Conservation (phyloP, 169 alveolate genomes). For the Blepharisma undulans region DNA sequence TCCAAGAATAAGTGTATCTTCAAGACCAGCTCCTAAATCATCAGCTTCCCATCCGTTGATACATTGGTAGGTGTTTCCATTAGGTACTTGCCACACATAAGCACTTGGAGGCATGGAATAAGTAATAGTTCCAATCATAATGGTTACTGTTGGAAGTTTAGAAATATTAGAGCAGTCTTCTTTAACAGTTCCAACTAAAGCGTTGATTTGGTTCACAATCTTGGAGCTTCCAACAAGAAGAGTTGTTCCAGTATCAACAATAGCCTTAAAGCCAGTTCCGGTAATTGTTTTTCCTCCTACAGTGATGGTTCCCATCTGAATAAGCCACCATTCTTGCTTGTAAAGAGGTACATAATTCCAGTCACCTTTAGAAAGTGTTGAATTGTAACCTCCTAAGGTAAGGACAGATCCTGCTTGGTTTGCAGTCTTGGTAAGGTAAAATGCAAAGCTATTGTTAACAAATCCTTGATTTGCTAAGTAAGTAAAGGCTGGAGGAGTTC, state of each 20-base stretch:
- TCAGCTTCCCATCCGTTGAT: conserved; percentile 48
- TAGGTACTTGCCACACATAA: conserved; percentile 62
- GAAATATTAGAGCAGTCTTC: conserved; percentile 63
- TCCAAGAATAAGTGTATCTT: conserved; percentile 67
- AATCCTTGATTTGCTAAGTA: conserved; percentile 42
- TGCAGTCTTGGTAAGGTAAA: conserved; percentile 67
- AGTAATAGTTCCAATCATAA: conserved; percentile 56
- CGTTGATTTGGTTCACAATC: conserved; percentile 60
- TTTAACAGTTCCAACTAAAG: conserved; percentile 49
- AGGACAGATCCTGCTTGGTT: conserved; percentile 67
- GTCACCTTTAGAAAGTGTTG: conserved; percentile 65
- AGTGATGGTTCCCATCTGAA: conserved; percentile 50
- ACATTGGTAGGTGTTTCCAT: conserved; percentile 55
- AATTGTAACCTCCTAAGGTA: conserved; percentile 78
- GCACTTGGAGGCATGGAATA: conserved; percentile 61
- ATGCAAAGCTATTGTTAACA: conserved; percentile 70
- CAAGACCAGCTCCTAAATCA: conserved; percentile 46
- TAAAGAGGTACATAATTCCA: conserved; percentile 76
- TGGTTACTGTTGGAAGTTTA: conserved; percentile 56
- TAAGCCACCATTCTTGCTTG: conserved; percentile 79
- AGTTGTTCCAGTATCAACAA: conserved; percentile 89
- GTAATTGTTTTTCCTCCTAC: conserved; percentile 37
- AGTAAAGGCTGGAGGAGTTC: conserved; percentile 64
- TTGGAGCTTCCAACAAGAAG: conserved; percentile 70
- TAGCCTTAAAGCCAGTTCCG: conserved; percentile 50